A percentile compares a stretch with the other conserved stretches of the same genome.
These are phyloP conservation scores for Mesembryanthemum crystallinum DNA, from an alignment of 148 eudicot genomes.

Conservation along the genomic window DNA sequence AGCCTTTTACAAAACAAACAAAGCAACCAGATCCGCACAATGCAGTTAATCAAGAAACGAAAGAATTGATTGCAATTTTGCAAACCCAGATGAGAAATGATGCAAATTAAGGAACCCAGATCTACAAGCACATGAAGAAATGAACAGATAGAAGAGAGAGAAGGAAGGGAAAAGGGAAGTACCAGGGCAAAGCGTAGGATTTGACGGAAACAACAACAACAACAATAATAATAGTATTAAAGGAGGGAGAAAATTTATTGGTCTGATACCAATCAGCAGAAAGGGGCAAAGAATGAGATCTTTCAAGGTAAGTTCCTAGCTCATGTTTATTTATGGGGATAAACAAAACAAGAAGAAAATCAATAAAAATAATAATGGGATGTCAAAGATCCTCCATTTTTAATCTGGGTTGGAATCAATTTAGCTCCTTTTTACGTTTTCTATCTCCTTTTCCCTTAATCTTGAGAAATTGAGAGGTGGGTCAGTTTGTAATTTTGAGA, in stretches of 20 bases:
- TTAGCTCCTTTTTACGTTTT: constrained; percentile 20
- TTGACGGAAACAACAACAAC: constrained; percentile 21
- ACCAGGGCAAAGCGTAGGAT: constrained; percentile 26
- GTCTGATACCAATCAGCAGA: constrained; percentile 8
- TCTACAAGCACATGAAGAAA: constrained; percentile 17
- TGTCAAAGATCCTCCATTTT: constrained; percentile 28
- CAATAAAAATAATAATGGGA: background rate
- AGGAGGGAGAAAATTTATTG: background rate
- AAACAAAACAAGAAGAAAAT: background rate
- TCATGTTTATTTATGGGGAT: constrained; percentile 19
- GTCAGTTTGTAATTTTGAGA: background rate
- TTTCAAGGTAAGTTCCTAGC: constrained; percentile 32
- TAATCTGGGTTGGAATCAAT: constrained; percentile 18
- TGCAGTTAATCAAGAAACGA: background rate
- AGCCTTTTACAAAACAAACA: constrained; percentile 6
- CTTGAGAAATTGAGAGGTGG: constrained; percentile 21
- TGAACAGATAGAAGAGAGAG: background rate
- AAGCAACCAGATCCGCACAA: constrained; percentile 9
- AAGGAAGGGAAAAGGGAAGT: constrained; percentile 12
- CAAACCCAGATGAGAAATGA: constrained; percentile 23
- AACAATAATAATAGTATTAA: constrained; percentile 12
- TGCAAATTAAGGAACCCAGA: constrained; percentile 21
- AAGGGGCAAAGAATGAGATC: constrained; percentile 18
- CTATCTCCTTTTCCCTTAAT: background rate
- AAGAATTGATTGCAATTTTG: background rate